Evolutionary conservation across 441 rosid genomes (phyloP), one percentile per base, ranked within the genome.

Genomic region (Isatis lusitanica): DNA sequence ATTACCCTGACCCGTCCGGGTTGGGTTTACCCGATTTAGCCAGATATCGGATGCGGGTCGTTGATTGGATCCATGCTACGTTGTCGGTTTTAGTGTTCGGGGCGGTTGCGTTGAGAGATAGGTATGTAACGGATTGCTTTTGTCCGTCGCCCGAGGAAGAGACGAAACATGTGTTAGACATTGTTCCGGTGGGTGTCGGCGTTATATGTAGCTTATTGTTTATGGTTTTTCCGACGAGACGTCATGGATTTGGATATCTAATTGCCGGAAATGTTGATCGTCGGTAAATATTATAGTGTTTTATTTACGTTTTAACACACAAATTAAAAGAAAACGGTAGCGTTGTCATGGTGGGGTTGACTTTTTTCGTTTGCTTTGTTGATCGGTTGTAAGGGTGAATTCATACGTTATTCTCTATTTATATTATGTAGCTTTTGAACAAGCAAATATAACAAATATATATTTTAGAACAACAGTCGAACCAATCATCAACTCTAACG

Each of bases 221-320:
- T 46, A 67, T 79, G 78, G 81, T 84, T 61, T 88, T 88, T 15
- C 90, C 93, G 18, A 68, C 90, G 1, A 83, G 81, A 46, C 82
- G 93, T 61, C 90, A 83, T 42, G 90, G 90, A 2, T 78, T 86
- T 66, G 89, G 90, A 13, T 88, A 83, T 58, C 86, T 89, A 7
- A 59, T 90, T 10, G 83, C 92, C 63, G 76, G 80, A 12, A 58
- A 58, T 9, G 67, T 48, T 63, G 74, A 52, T 43, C 80, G 70
- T 33, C 47, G 60, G 21, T 42, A 68, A 68, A 26, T 12, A 18
- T 31, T 35, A 13, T 51, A 63, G 18, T 47, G 50, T 60, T 24
- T 63, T 24, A 12, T 9, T 6, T 46, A 26, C 57, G 28, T n/a
- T 18, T 1, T n/a, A 16, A 33, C n/a, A 18, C 50, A 47, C 3